Percentiles rank a stretch among this genome's conserved stretches.
phyloP scores from a whole-genome alignment of 306 rosid species.

The Cucumis hystrix region DNA sequence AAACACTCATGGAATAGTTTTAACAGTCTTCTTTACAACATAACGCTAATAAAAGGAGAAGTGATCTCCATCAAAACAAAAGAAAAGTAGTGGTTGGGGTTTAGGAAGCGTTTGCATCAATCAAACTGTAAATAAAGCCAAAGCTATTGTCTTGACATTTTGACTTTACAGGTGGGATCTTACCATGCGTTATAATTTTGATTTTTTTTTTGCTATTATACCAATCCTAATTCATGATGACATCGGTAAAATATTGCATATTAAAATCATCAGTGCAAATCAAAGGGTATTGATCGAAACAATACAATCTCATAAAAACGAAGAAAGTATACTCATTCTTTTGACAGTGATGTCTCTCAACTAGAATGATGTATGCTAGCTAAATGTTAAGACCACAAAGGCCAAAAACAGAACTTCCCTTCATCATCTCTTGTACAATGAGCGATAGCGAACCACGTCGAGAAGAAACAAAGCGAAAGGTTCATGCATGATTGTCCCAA shows the following conservation, averaged over 20 bases:
- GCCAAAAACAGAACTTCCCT: background rate
- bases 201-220: background rate
- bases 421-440: background rate
- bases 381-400: background rate
- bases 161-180: background rate
- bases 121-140: background rate
- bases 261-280: background rate
- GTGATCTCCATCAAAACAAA: background rate
- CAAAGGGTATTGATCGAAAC: background rate
- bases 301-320: background rate
- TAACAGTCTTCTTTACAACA: background rate
- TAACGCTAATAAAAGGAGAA: background rate
- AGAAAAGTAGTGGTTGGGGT: conserved; percentile 3
- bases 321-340: background rate
- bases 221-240: background rate
- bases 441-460: background rate
- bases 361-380: background rate
- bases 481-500: background rate
- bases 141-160: background rate
- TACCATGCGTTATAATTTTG: background rate
- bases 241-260: background rate
- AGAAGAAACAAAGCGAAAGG: background rate
- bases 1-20: background rate
- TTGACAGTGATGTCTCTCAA: too few species aligned
- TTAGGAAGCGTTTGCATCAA: background rate